Conservation (phyloP, 352 stramenopile genomes). For the Aphanomyces euteiches region DNA sequence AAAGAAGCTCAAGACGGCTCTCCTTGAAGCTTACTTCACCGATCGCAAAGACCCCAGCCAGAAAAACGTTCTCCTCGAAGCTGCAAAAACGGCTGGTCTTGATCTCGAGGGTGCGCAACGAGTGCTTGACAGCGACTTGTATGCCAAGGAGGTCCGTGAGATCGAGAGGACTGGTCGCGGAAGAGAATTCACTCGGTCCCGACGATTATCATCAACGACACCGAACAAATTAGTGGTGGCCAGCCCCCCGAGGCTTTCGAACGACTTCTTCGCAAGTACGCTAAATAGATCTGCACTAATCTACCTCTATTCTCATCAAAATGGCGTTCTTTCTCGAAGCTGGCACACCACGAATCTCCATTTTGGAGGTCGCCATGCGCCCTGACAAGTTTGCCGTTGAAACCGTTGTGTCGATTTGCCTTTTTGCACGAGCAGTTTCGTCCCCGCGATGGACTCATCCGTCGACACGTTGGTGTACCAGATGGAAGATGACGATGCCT, state of each 20-base stretch:
- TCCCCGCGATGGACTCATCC: not conserved
- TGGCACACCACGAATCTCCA: too few relatives aligned
- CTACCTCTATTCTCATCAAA: too few relatives aligned
- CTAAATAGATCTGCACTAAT: not conserved
- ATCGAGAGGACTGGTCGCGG: not conserved
- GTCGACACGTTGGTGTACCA: constrained; percentile 76
- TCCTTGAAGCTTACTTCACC: not conserved
- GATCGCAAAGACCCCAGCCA: not conserved
- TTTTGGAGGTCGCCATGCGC: too few relatives aligned
- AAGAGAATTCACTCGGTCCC: not conserved
- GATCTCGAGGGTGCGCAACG: not conserved
- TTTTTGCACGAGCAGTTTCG: too few relatives aligned
- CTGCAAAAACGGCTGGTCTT: not conserved
- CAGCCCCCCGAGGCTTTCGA: not conserved
- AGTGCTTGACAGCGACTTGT: not conserved
- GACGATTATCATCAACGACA: constrained; percentile 3
- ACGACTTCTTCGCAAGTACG: not conserved
- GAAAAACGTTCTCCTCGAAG: not conserved
- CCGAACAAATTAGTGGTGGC: not conserved
- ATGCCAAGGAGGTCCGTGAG: not conserved
- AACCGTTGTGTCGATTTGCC: too few relatives aligned
- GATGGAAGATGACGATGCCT: constrained; percentile 65
- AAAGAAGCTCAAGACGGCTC: not conserved
- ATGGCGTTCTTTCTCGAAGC: too few relatives aligned
- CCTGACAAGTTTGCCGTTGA: too few relatives aligned